phyloP scores from a whole-genome alignment of 1,284 basidiomycete species.

The Cryptococcus sp. region DNA sequence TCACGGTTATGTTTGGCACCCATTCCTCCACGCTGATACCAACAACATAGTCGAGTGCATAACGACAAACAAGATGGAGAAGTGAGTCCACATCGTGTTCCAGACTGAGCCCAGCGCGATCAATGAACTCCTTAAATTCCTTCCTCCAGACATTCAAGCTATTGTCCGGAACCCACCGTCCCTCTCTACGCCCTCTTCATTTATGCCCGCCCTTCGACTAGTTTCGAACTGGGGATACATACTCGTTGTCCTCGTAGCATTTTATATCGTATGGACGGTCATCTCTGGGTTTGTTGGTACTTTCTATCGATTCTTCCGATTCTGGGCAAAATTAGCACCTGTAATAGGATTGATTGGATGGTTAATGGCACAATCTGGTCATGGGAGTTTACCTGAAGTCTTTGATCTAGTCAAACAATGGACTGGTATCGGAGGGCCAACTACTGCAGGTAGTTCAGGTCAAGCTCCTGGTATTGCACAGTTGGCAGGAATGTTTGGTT shows the following conservation, averaged over 20 bases:
- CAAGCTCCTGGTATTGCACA: conserved; percentile 13
- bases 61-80: too few relatives aligned
- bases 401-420: conserved; percentile 35
- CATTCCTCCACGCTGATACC: too few relatives aligned
- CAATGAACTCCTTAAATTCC: conserved; percentile 3
- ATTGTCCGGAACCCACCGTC: conserved; percentile 32
- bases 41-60: too few relatives aligned
- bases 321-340: conserved; percentile 36
- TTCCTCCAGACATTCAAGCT: conserved; percentile 29
- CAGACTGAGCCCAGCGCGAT: not conserved
- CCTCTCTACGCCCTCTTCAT: conserved; percentile 28
- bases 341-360: conserved; percentile 37
- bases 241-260: conserved; percentile 32
- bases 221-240: conserved; percentile 34
- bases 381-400: conserved; percentile 38
- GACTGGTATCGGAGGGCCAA: conserved; percentile 18
- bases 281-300: conserved; percentile 32
- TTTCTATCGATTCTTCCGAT: conserved; percentile 37
- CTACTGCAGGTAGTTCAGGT: not conserved
- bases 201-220: conserved; percentile 30
- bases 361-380: conserved; percentile 41
- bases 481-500: conserved; percentile 9
- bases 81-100: not conserved
- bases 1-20: too few relatives aligned
- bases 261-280: conserved; percentile 38